Percentiles rank a stretch among this genome's conserved stretches.
These are phyloP conservation scores for Fusarium xylarioides DNA, from an alignment of 2,329 filamentous ascomycete species.

Conservation along the genomic window DNA sequence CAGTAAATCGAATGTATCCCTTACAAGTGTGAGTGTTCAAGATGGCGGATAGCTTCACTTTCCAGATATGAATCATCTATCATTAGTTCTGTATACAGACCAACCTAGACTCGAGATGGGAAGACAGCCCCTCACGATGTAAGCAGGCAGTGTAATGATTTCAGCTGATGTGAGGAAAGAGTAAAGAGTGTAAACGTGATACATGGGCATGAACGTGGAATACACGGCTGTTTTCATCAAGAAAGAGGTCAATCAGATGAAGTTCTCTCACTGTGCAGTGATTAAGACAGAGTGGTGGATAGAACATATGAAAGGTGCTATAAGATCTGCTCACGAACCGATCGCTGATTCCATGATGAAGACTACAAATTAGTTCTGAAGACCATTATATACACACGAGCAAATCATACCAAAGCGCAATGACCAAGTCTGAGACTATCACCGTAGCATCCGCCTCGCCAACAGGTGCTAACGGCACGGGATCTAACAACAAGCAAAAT, in stretches of 20 bases:
- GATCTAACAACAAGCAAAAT: fast-evolving
- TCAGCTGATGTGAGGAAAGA: neutral
- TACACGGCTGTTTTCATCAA: fast-evolving
- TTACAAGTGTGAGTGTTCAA: neutral
- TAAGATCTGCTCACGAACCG: neutral
- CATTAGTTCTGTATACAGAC: neutral
- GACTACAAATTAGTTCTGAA: neutral
- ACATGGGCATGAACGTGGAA: neutral
- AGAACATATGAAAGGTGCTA: fast-evolving
- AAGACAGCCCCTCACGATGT: neutral
- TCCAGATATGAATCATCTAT: fast-evolving
- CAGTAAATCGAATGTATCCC: neutral
- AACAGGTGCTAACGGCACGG: fast-evolving
- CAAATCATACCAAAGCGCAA: neutral
- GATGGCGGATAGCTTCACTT: neutral
- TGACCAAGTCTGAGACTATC: neutral
- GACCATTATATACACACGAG: neutral
- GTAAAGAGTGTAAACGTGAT: neutral
- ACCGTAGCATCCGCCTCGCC: neutral
- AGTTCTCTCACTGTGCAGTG: fast-evolving
- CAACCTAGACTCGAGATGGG: fast-evolving
- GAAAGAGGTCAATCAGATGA: fast-evolving
- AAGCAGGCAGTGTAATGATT: neutral
- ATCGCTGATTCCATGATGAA: fast-evolving
- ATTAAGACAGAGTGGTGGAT: fast-evolving